Base-by-base conservation (phyloP, 2,329 filamentous ascomycete genomes). In the Diaporthe vaccinii region DNA sequence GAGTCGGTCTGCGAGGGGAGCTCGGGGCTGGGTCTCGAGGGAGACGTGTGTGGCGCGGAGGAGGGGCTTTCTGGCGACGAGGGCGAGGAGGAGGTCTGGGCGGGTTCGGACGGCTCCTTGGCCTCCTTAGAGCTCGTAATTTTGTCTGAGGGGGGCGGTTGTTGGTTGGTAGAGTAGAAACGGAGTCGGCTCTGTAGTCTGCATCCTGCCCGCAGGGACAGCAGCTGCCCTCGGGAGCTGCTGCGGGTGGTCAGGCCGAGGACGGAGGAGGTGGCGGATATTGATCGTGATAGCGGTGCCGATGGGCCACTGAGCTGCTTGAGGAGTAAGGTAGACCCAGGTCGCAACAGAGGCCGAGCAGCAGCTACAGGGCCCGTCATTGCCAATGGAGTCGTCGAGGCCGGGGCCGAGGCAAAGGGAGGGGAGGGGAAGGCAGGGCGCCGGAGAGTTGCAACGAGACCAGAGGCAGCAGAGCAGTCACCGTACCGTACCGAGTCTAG, bases 1-100 rank as follows among this genome's bases (percentile, higher is more conserved):
- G 83, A 82, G 79, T 88, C 87, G 79, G 82, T 80, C 75, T 84
- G 80, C n/a, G 87, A 89, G 68, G 87, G 87, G 62, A 89, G 86
- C 31, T 86, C 82, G 67, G 80, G 78, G 61, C 65, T 31, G 14
- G 61, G 68, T 58, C 25, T 61, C 55, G 72, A 57, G 41, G 68
- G 41, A 5, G 59, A 17, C 2, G 25, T 22, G 17, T 65, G 59
- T 59, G 62, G 36, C 39, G 36, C 72, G 17, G 76, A 25, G 61
- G 74, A 53, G 58, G 53, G 5, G 28, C n/a, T 78, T 59, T 41
- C 75, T 73, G 58, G 53, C 68, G 73, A 49, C 20, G 59, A n/a
- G 65, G 76, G 61, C 25, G 61, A 15, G 34, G 59, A 53, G 69
- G 72, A 28, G 69, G 75, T 12, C 73, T 58, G 25, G 75, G 74